Evolutionary conservation across 2,329 filamentous ascomycete genomes (phyloP).

Genomic region (Monosporascus sp.): DNA sequence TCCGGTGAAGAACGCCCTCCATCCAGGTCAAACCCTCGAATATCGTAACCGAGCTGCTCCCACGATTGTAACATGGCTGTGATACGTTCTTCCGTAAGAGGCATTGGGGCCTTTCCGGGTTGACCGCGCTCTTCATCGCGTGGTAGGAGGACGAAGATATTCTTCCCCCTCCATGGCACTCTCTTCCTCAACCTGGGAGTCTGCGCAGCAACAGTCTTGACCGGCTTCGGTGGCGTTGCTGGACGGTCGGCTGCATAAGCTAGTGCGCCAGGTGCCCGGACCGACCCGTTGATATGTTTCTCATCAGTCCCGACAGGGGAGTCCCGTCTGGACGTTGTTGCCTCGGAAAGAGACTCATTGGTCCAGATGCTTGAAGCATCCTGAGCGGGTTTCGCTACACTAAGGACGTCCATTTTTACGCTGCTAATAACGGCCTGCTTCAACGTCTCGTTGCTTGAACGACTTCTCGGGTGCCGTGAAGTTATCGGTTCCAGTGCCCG

Average conservation of each 20-base stretch:
- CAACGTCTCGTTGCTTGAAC: slow-evolving; percentile 54
- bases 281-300: slow-evolving; percentile 22
- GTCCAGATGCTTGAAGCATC: slow-evolving; percentile 25
- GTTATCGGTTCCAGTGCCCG: slow-evolving; percentile 21
- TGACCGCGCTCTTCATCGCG: slow-evolving; percentile 61
- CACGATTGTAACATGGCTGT: slow-evolving; percentile 59
- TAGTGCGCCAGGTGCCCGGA: slow-evolving; percentile 12
- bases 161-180: slow-evolving; percentile 70
- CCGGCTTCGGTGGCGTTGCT: slow-evolving; percentile 23
- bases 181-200: slow-evolving; percentile 64
- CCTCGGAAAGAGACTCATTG: slow-evolving; percentile 21
- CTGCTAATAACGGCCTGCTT: slow-evolving; percentile 32
- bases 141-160: slow-evolving; percentile 66
- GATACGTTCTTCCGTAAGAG: slow-evolving; percentile 52
- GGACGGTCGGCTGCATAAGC: slow-evolving; percentile 11
- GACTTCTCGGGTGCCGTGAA: slow-evolving; percentile 37
- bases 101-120: slow-evolving; percentile 46
- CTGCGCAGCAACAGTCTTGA: slow-evolving; percentile 34
- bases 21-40: slow-evolving; percentile 62
- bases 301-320: slow-evolving; percentile 29
- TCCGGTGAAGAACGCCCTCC: slow-evolving; percentile 28
- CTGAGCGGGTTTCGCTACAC: slow-evolving; percentile 15
- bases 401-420: slow-evolving; percentile 22
- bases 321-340: slow-evolving; percentile 12
- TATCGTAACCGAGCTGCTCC: slow-evolving; percentile 65